phyloP scores from a whole-genome alignment of 805 yeast genomes.

The Kodamaea laetipori region DNA sequence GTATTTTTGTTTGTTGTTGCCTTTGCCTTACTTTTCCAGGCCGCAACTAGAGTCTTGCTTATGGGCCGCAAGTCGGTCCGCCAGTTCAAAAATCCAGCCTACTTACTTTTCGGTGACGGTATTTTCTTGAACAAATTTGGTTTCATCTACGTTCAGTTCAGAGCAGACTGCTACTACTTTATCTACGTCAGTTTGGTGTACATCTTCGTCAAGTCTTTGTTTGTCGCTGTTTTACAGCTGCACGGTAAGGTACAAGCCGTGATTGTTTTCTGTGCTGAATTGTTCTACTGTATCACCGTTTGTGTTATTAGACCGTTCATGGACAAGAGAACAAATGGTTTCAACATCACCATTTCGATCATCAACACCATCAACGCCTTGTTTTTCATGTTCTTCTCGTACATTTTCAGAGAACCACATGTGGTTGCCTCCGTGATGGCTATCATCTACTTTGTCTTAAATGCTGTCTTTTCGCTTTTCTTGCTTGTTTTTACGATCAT shows the following conservation, averaged over 20 bases:
- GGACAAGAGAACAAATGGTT: constrained; percentile 93
- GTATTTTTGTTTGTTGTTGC: constrained; percentile 63
- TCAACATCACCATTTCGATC: constrained; percentile 82
- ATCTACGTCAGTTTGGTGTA: constrained; percentile 64
- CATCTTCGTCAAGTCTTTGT: constrained; percentile 70
- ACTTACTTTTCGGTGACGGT: constrained; percentile 81
- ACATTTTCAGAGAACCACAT: constrained; percentile 78
- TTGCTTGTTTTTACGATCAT: constrained; percentile 83
- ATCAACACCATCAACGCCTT: constrained; percentile 80
- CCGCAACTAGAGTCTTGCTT: constrained; percentile 70
- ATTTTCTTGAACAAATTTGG: constrained; percentile 84
- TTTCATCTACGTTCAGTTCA: constrained; percentile 85
- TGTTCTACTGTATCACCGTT: constrained; percentile 63
- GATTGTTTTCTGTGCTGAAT: constrained; percentile 72
- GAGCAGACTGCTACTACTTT: constrained; percentile 87
- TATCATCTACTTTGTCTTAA: constrained; percentile 81
- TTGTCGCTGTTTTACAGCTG: constrained; percentile 82
- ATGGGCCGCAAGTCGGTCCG: constrained; percentile 71
- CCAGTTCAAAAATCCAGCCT: constrained; percentile 89
- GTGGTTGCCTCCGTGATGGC: constrained; percentile 93
- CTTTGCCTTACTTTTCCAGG: constrained; percentile 63
- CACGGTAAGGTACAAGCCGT: constrained; percentile 83
- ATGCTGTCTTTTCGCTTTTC: constrained; percentile 84
- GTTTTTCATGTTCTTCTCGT: constrained; percentile 86
- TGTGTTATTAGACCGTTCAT: constrained; percentile 83